These are phyloP conservation scores for Fraxinus pennsylvanica DNA, from an alignment of 257 asterid species.

Conservation along the genomic window DNA sequence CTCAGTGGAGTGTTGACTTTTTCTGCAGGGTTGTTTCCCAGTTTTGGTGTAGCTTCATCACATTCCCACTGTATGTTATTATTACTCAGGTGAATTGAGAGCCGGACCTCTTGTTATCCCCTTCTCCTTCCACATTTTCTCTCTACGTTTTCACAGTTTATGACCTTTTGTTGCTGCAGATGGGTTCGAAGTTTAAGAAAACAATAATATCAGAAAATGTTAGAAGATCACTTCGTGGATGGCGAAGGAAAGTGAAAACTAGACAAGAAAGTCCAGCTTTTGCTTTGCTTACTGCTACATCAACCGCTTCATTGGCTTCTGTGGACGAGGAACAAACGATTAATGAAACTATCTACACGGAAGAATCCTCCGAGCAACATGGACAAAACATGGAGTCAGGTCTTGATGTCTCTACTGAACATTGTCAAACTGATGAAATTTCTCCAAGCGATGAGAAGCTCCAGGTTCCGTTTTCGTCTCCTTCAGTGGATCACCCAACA, in stretches of 20 bases:
- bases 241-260: constrained; percentile 68
- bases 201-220: constrained; percentile 75
- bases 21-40: constrained; percentile 75
- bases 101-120: neutral
- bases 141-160: neutral
- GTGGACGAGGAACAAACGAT: constrained; percentile 12
- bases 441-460: constrained; percentile 23
- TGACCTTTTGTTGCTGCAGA: constrained; percentile 39
- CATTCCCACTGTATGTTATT: constrained; percentile 87
- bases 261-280: constrained; percentile 37
- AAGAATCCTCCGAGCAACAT: constrained; percentile 14
- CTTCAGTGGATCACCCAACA: neutral
- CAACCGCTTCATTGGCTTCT: constrained; percentile 44
- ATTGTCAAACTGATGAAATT: neutral
- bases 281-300: constrained; percentile 19
- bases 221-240: constrained; percentile 77
- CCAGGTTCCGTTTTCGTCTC: constrained; percentile 2
- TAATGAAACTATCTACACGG: neutral
- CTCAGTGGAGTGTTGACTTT: neutral
- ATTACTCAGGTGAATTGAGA: constrained; percentile 68
- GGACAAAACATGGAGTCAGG: neutral
- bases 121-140: neutral
- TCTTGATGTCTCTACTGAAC: neutral
- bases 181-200: constrained; percentile 92
- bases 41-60: constrained; percentile 97